Evolutionary conservation across 1,284 basidiomycete species (phyloP), one percentile per base, ranked within the genome.

Genomic region (Exobasidium rhododendri): DNA sequence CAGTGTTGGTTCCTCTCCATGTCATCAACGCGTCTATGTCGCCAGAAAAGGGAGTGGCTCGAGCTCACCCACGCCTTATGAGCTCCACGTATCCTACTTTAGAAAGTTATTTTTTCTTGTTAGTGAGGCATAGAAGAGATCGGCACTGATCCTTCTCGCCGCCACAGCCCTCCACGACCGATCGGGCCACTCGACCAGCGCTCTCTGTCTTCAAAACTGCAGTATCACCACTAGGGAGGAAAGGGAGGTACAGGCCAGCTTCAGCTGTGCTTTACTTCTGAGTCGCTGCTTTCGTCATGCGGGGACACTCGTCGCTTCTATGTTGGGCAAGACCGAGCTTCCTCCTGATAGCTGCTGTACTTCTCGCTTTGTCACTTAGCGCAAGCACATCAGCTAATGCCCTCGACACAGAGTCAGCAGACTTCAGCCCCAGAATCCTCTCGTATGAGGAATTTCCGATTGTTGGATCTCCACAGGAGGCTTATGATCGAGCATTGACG

Each of bases 401-500:
- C 17, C 10, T 40, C 35, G 35, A 40, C 17, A 17, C 17, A 40
- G 35, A 40, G 35, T 10, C 17, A 40, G 10, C 7, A 40, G 35
- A 17, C 10, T 10, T 7, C 35, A 40, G 10, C 17, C n/a, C n/a
- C n/a, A n/a, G n/a, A n/a, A 10, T 40, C 7, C 35, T 40, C 10
- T 40, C 7, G 10, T 10, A 17, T 10, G 35, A 40, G 7, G 35
- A 17, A 40, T 40, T 40, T 40, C 35, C 35, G 17, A 7, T 17
- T 17, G 17, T 40, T 40, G 35, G 17, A 17, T 40, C 35, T 10
- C 35, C 69, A 6, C 63, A 68, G 24, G 47, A 69, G 44, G 66
- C 69, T 0, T 73, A 73, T 51, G 67, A 73, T 44, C 56, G 66
- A 28, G 71, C 71, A 3, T 64, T 73, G 7, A 53, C 54, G 1